Evolutionary conservation across 345 rosid genomes (phyloP).

Genomic region (Firmiana major): DNA sequence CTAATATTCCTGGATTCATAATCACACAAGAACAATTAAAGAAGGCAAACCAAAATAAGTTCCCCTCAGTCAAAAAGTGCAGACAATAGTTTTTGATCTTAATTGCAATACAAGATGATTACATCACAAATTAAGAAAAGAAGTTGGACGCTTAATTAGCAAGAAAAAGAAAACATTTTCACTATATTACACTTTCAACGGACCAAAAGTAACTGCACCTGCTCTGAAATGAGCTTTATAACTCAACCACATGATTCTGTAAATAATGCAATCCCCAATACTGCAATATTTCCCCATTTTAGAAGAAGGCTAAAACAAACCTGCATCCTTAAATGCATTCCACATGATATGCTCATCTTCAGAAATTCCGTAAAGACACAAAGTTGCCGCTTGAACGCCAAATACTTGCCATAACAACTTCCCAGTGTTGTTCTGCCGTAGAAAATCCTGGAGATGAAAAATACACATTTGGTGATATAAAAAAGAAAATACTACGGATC

Average conservation of each 20-base stretch:
- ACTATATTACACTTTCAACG: not conserved
- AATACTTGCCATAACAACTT: slow-evolving; percentile 89
- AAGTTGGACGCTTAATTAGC: not conserved
- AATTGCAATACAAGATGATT: not conserved
- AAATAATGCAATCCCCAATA: not conserved
- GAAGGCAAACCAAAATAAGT: not conserved
- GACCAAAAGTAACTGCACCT: slow-evolving; percentile 6
- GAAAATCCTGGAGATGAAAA: slow-evolving; percentile 60
- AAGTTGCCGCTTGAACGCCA: slow-evolving; percentile 73
- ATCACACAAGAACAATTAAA: not conserved
- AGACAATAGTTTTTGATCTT: not conserved
- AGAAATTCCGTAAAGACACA: slow-evolving; percentile 80
- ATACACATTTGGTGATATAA: not conserved
- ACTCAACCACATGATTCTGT: not conserved
- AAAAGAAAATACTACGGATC: not conserved
- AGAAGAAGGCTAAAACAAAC: slow-evolving; percentile 28
- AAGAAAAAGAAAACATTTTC: not conserved
- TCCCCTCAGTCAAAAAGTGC: not conserved
- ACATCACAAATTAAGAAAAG: not conserved
- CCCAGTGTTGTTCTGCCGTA: slow-evolving; percentile 94
- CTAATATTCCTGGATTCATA: not conserved
- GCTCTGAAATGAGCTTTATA: slow-evolving; percentile 9
- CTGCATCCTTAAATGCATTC: slow-evolving; percentile 74
- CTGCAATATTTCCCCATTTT: not conserved
- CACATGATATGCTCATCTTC: slow-evolving; percentile 95